Percentiles rank a stretch among this genome's conserved stretches.
Conservation (phyloP, 805 yeast species). For the Nakazawaea ishiwadae region DNA sequence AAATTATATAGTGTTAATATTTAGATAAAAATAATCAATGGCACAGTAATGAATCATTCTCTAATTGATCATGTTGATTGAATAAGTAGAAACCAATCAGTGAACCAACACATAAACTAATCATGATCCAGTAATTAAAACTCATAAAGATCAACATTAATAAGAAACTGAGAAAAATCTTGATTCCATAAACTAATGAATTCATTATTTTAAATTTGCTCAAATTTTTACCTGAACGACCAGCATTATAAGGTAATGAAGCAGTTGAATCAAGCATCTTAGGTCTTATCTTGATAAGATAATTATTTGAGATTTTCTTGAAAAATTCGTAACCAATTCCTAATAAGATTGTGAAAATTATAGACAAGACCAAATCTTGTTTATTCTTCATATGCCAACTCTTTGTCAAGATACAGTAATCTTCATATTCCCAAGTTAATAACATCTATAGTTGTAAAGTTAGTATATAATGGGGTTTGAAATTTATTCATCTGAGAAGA, state of each 20-base stretch:
- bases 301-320: constrained; percentile 16
- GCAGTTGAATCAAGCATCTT: constrained; percentile 1
- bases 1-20: too few species aligned
- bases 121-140: constrained; percentile 42
- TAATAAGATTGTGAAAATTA: constrained; percentile 26
- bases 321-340: constrained; percentile 33
- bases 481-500: too few species aligned
- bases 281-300: constrained; percentile 1
- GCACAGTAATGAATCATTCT: constrained; percentile 4
- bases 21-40: not conserved
- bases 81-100: constrained; percentile 30
- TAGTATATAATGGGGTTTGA: not conserved
- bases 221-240: not conserved
- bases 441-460: constrained; percentile 30
- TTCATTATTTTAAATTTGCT: constrained; percentile 20
- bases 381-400: constrained; percentile 34
- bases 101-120: constrained; percentile 37
- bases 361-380: constrained; percentile 27
- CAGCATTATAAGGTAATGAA: too few species aligned
- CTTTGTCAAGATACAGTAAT: constrained; percentile 36
- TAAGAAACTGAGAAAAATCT: constrained; percentile 39
- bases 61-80: not conserved
- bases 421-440: constrained; percentile 37
- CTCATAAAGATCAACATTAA: constrained; percentile 46
- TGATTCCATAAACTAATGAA: constrained; percentile 32